Conservation (phyloP, 805 yeast genomes). For the Cephaloascus fragrans region DNA sequence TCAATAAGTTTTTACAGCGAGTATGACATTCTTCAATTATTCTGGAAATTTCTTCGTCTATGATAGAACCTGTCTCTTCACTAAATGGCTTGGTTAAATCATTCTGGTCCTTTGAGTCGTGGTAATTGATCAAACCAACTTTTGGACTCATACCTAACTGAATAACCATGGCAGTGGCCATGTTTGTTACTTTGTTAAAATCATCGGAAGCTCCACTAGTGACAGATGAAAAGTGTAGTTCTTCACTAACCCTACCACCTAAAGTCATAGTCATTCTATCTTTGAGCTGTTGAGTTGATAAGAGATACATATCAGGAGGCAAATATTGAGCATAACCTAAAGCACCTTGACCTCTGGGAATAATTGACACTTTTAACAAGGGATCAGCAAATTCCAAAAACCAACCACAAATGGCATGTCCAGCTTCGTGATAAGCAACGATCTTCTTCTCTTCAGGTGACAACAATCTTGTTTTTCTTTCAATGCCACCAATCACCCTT, state of each 20-base stretch:
- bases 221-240: conserved; percentile 81
- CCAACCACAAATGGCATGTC: conserved; percentile 99
- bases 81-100: conserved; percentile 80
- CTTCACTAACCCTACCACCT: conserved; percentile 97
- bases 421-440: conserved; percentile 98
- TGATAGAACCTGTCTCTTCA: conserved; percentile 71
- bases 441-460: conserved; percentile 79
- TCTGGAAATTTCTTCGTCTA: conserved; percentile 76
- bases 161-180: conserved; percentile 91
- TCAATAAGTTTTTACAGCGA: conserved; percentile 58
- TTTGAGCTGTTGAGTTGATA: conserved; percentile 65
- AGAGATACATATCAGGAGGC: conserved; percentile 83
- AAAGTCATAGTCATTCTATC: conserved; percentile 95
- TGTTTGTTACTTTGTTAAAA: conserved; percentile 88
- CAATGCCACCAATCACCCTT: conserved; percentile 93
- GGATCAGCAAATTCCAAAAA: conserved; percentile 87
- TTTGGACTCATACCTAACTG: conserved; percentile 84
- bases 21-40: conserved; percentile 69
- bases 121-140: conserved; percentile 73
- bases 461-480: conserved; percentile 76
- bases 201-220: conserved; percentile 97
- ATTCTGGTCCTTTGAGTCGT: conserved; percentile 58
- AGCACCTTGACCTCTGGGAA: conserved; percentile 96
- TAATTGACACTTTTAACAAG: conserved; percentile 85
- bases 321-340: conserved; percentile 95